These are phyloP conservation scores for Neospermospora avenae DNA, from an alignment of 2,329 filamentous ascomycete genomes.

Conservation along the genomic window DNA sequence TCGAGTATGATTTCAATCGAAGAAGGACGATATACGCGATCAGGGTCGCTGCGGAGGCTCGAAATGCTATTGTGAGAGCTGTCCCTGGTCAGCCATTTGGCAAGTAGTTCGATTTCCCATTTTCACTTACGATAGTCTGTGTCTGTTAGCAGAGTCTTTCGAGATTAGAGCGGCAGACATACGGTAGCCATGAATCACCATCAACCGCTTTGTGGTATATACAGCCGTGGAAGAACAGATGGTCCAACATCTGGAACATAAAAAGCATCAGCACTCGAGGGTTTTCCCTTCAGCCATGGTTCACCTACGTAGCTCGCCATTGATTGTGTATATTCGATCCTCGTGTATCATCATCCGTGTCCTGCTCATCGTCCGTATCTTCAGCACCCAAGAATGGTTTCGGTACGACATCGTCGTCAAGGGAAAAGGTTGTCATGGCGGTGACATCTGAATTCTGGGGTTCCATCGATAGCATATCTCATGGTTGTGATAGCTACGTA, in stretches of 20 bases:
- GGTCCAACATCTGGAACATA: constrained; percentile 12
- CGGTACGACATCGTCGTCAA: background rate
- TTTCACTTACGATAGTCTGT: constrained; percentile 25
- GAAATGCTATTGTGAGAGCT: constrained; percentile 27
- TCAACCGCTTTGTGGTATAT: constrained; percentile 22
- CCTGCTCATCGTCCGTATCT: background rate
- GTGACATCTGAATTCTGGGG: background rate
- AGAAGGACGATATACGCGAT: constrained; percentile 17
- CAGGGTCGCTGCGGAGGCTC: constrained; percentile 12
- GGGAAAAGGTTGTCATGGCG: background rate
- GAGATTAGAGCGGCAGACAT: constrained; percentile 3
- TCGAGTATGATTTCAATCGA: constrained; percentile 1
- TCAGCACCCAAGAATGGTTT: background rate
- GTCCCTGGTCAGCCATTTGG: background rate
- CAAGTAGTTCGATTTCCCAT: background rate
- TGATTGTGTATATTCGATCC: background rate
- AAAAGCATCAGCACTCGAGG: background rate
- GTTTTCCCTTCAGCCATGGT: background rate
- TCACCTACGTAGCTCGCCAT: background rate
- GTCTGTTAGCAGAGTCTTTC: constrained; percentile 11
- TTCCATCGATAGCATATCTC: background rate
- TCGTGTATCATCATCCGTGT: background rate
- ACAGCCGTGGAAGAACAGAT: constrained; percentile 21
- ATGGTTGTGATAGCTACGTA: background rate
- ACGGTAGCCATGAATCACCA: constrained; percentile 26